Base-by-base conservation (phyloP, 805 yeast species). In the Metschnikowia anglica region DNA sequence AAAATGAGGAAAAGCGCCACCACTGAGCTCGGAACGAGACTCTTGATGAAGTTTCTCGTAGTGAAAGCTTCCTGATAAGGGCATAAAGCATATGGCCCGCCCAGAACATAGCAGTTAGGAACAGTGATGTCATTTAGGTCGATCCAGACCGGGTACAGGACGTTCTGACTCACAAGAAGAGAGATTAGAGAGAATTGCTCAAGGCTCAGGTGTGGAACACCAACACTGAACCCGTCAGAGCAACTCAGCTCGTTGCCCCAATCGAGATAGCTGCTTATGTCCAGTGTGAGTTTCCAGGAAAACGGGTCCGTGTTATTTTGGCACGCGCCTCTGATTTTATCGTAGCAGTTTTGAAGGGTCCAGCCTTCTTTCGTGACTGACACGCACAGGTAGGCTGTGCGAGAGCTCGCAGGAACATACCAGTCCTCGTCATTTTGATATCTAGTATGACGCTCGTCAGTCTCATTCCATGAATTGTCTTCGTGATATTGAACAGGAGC, bases 71-170 rank as follows among this genome's bases (percentile, higher is more conserved):
- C 68, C 43, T 76, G 78, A 58, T 89, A 89, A 0, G 97, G 97
- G 59, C 98, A 90, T 24, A 66, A 58, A 0, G 91, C 83, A 47
- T 77, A 72, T 0, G 88, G 79, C 0, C 96, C 96, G 1, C 96
- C 96, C 10, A 77, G 62, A 4, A 89, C 89, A 90, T 93, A 91
- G 57, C 98, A 90, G 41, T 80, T 76, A 2, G 74, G 64, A 16
- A 81, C 80, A 1, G 87, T 76, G 17, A 91, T 72, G 13, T 90
- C 87, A 58, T 91, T 90, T 49, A 88, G 53, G 62, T 88, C 88
- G 3, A 88, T 77, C 97, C 97, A 90, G 0, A 80, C 66, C 0
- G 77, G 76, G 11, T 52, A 61, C 12, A 47, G 51, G 2, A 55
- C 47, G 12, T 63, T 59, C 2, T 53, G 46, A 0, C 41, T 44